phyloP scores from a whole-genome alignment of 495 filamentous ascomycete species.

The Delitschia confertaspora region DNA sequence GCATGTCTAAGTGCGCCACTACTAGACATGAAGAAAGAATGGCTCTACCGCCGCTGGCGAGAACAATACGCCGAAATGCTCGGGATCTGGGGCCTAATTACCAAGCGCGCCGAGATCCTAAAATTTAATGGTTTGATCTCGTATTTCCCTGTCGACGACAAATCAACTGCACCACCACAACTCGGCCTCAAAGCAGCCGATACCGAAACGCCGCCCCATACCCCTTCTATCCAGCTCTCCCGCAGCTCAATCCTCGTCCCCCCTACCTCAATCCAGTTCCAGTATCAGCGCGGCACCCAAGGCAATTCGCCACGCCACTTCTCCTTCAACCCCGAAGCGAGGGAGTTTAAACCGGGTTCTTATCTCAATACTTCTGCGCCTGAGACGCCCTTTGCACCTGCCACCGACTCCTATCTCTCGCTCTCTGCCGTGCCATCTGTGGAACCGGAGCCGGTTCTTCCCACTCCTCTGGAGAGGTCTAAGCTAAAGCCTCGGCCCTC shows the following conservation, averaged over 20 bases:
- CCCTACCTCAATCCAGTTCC: neutral
- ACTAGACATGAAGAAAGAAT: slow-evolving; percentile 53
- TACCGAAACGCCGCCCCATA: neutral
- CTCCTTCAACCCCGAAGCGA: slow-evolving; percentile 25
- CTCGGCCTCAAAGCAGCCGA: slow-evolving; percentile 4
- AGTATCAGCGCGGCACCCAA: slow-evolving; percentile 4
- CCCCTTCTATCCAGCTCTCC: slow-evolving; percentile 4
- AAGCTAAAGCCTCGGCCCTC: neutral
- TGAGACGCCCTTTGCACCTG: neutral
- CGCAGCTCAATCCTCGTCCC: slow-evolving; percentile 7
- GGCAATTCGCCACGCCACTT: slow-evolving; percentile 9
- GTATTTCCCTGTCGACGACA: slow-evolving; percentile 22
- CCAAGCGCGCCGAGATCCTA: slow-evolving; percentile 68
- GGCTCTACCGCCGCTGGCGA: slow-evolving; percentile 62
- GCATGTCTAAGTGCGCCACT: slow-evolving; percentile 58
- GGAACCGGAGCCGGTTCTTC: too few relatives aligned
- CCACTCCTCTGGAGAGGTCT: too few relatives aligned
- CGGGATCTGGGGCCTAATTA: slow-evolving; percentile 68
- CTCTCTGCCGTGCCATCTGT: neutral
- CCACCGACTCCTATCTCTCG: neutral
- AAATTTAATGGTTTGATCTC: slow-evolving; percentile 60
- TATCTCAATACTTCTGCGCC: neutral
- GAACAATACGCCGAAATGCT: slow-evolving; percentile 74
- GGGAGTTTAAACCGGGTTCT: slow-evolving; percentile 19
- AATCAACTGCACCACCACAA: slow-evolving; percentile 2